phyloP scores from a whole-genome alignment of 495 filamentous ascomycete genomes.

The Penicillium maclennaniae region DNA sequence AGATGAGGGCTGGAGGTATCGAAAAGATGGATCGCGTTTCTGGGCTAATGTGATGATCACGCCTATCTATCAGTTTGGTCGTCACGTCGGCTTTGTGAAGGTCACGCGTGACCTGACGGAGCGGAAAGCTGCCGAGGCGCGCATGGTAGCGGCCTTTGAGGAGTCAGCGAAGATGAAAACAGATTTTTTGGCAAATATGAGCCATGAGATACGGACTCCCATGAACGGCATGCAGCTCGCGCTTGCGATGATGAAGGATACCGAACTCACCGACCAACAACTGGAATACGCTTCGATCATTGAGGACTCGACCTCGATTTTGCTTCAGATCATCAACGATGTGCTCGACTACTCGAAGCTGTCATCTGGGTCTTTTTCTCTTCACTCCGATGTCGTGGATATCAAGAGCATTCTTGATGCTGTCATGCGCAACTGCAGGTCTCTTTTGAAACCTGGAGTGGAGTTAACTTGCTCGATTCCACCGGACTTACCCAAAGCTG shows the following conservation, averaged over 20 bases:
- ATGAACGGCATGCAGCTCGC: slow-evolving; percentile 67
- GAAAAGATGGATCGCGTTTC: slow-evolving; percentile 55
- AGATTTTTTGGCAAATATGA: slow-evolving; percentile 71
- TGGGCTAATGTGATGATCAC: slow-evolving; percentile 65
- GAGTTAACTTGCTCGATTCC: slow-evolving; percentile 49
- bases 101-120: slow-evolving; percentile 56
- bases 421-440: slow-evolving; percentile 37
- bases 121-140: slow-evolving; percentile 49
- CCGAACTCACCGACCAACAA: slow-evolving; percentile 60
- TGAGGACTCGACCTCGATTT: slow-evolving; percentile 65
- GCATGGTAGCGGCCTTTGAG: slow-evolving; percentile 41
- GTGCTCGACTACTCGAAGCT: slow-evolving; percentile 82
- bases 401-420: slow-evolving; percentile 51
- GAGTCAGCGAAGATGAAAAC: slow-evolving; percentile 57
- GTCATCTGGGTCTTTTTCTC: slow-evolving; percentile 74
- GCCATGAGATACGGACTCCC: slow-evolving; percentile 77
- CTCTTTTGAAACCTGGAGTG: slow-evolving; percentile 39
- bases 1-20: slow-evolving; percentile 61
- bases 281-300: slow-evolving; percentile 70
- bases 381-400: slow-evolving; percentile 63
- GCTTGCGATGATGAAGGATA: slow-evolving; percentile 62
- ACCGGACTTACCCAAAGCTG: slow-evolving; percentile 30
- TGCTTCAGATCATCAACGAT: slow-evolving; percentile 80
- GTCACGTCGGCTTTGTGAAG: slow-evolving; percentile 58
- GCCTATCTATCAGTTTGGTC: slow-evolving; percentile 49